Conservation (phyloP, 352 stramenopile genomes). For the Globisporangium solare region DNA sequence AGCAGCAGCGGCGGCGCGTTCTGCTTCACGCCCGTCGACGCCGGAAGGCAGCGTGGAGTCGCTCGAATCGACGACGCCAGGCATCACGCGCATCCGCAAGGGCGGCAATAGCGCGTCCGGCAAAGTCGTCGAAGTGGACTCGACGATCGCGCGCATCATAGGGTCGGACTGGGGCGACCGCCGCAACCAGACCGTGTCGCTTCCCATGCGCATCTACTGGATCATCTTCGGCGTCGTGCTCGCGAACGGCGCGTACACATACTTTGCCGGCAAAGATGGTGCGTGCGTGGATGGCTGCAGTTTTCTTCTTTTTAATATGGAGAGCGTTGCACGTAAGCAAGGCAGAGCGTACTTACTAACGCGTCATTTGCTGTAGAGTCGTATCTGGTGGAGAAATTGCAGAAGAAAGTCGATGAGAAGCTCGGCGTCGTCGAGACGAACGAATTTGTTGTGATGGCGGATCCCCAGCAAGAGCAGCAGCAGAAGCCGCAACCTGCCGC, state of each 20-base stretch:
- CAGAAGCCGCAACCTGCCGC: constrained; percentile 1
- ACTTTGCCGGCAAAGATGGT: constrained; percentile 45
- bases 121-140: constrained; percentile 49
- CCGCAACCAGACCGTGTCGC: constrained; percentile 51
- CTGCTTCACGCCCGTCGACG: neutral
- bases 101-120: constrained; percentile 9
- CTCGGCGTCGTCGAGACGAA: constrained; percentile 36
- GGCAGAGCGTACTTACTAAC: no score
- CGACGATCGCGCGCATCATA: constrained; percentile 58
- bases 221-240: constrained; percentile 52
- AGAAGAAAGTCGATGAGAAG: constrained; percentile 53
- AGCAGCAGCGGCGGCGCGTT: no score
- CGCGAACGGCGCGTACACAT: constrained; percentile 58
- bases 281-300: no score
- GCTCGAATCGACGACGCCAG: constrained; percentile 16
- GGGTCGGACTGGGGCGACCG: constrained; percentile 75
- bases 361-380: constrained; percentile 17
- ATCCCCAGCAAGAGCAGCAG: neutral
- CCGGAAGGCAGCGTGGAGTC: constrained; percentile 1
- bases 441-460: constrained; percentile 35
- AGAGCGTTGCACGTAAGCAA: no score
- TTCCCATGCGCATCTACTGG: constrained; percentile 75
- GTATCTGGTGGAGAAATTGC: constrained; percentile 48
- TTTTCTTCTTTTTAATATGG: no score
- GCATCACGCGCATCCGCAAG: constrained; percentile 35